Conservation (phyloP, 306 rosid genomes). For the Cyclanthera cordifolia region DNA sequence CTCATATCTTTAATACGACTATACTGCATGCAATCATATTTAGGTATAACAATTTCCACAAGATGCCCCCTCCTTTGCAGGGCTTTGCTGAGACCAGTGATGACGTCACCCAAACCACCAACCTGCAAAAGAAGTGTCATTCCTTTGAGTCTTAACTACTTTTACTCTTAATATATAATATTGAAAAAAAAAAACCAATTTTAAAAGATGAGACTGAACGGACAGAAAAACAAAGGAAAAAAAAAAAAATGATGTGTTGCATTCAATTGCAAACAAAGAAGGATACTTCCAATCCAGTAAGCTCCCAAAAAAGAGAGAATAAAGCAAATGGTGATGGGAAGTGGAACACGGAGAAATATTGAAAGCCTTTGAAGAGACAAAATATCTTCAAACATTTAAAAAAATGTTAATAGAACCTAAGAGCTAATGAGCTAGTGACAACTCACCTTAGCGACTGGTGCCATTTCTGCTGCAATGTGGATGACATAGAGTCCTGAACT, state of each 20-base stretch:
- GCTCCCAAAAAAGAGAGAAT: no score
- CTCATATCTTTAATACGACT: conserved; percentile 47
- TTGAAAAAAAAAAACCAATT: not conserved
- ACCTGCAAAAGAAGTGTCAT: conserved; percentile 43
- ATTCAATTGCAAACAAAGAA: no score
- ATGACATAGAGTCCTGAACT: conserved; percentile 78
- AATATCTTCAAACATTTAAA: not conserved
- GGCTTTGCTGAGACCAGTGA: conserved; percentile 80
- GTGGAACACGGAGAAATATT: not conserved
- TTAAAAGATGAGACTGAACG: not conserved
- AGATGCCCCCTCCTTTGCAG: conserved; percentile 89
- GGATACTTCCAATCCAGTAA: no score
- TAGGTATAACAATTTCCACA: conserved; percentile 87
- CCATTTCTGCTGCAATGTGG: conserved; percentile 98
- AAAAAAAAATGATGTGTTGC: no score
- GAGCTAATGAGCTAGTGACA: conserved; percentile 11
- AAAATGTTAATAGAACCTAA: not conserved
- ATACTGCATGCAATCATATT: conserved; percentile 81
- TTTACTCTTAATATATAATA: not conserved
- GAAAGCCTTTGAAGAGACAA: not conserved
- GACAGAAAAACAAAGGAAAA: not conserved
- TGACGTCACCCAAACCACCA: conserved; percentile 95
- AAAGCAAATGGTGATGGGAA: not conserved
- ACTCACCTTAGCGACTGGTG: conserved; percentile 93
- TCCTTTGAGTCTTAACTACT: not conserved